Conservation (phyloP, 2,329 filamentous ascomycete species). For the Cercospora canescens region DNA sequence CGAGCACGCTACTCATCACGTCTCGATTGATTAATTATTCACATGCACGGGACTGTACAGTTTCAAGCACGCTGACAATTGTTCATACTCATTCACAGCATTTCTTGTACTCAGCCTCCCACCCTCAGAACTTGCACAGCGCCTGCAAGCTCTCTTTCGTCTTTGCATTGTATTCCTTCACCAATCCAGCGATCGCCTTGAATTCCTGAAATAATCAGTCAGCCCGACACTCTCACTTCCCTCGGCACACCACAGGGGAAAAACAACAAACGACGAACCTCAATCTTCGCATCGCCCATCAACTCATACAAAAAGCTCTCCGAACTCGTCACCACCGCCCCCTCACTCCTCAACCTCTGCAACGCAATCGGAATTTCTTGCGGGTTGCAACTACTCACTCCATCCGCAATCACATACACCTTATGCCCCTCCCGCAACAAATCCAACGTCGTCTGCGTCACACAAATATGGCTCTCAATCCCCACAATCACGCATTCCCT, state of each 20-base stretch:
- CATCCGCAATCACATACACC: constrained; percentile 87
- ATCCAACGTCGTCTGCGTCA: constrained; percentile 89
- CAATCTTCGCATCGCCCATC: constrained; percentile 75
- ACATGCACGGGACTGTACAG: not conserved
- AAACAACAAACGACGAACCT: constrained; percentile 22
- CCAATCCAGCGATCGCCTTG: constrained; percentile 68
- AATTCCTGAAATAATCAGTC: constrained; percentile 61
- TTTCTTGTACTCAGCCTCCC: not conserved
- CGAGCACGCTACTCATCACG: not conserved
- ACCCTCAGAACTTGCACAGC: constrained; percentile 59
- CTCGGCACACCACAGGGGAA: not conserved
- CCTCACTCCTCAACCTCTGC: constrained; percentile 71
- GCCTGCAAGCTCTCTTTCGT: constrained; percentile 69
- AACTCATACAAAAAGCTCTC: constrained; percentile 90
- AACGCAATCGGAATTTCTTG: constrained; percentile 81
- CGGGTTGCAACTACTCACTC: constrained; percentile 80
- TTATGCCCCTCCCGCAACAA: constrained; percentile 71
- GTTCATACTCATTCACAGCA: not conserved
- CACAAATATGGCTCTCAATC: constrained; percentile 92
- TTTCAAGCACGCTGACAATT: not conserved
- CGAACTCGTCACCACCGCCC: constrained; percentile 78
- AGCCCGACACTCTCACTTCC: constrained; percentile 38
- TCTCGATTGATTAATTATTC: not conserved
- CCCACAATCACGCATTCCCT: constrained; percentile 76
- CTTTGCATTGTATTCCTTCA: constrained; percentile 72